Conservation (phyloP, 352 stramenopile species). For the Phytophthora citricola region DNA sequence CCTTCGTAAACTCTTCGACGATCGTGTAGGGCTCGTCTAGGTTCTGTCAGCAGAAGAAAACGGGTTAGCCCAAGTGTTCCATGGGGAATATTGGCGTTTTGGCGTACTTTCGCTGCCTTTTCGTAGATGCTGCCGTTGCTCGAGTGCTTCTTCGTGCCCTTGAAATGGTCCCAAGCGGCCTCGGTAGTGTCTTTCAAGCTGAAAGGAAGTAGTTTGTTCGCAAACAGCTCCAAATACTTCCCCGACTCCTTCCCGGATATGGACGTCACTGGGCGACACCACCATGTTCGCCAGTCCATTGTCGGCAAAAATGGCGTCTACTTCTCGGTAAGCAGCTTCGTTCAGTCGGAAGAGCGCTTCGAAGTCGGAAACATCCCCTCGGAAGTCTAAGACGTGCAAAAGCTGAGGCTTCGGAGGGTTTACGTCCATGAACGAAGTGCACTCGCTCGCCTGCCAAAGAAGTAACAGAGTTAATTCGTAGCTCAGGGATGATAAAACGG, state of each 20-base stretch:
- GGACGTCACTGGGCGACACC: conserved; percentile 23
- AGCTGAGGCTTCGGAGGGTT: conserved; percentile 7
- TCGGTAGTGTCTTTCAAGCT: conserved; percentile 18
- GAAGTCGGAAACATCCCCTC: conserved; percentile 28
- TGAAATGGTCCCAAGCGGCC: conserved; percentile 37
- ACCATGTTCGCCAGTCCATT: conserved; percentile 32
- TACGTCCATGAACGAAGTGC: conserved; percentile 16
- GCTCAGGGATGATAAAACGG: neutral
- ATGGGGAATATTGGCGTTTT: neutral
- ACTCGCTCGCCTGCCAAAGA: conserved; percentile 17
- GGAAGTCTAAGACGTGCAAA: conserved; percentile 21
- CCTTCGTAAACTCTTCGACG: conserved; percentile 62
- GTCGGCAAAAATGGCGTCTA: conserved; percentile 32
- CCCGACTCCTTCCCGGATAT: conserved; percentile 26
- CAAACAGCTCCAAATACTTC: conserved; percentile 36
- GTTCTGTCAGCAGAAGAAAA: conserved; percentile 17
- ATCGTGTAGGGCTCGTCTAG: conserved; percentile 56
- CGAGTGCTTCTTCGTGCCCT: conserved; percentile 35
- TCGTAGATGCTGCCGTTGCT: conserved; percentile 38
- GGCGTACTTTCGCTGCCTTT: conserved; percentile 31
- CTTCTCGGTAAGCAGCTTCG: conserved; percentile 23
- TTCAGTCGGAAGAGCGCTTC: conserved; percentile 22
- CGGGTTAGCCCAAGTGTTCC: neutral
- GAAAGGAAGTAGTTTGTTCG: conserved; percentile 37
- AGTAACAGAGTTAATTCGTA: neutral